Evolutionary conservation across 805 yeast genomes (phyloP).

Genomic region (Suhomyces canberraensis): DNA sequence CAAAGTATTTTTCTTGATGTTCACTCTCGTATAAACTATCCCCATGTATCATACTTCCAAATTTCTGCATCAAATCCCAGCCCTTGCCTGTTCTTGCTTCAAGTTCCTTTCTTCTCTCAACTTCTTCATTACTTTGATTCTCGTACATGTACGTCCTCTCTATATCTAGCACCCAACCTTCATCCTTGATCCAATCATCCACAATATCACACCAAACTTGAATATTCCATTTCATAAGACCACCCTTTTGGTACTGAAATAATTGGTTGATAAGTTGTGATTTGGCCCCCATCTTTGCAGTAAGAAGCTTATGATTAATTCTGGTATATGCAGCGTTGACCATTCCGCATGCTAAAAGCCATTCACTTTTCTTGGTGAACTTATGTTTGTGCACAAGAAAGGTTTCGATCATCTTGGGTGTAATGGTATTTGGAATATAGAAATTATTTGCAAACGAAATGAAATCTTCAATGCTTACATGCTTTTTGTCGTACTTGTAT

Average conservation of each 20-base stretch:
- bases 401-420: constrained; percentile 48
- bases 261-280: constrained; percentile 48
- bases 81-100: constrained; percentile 31
- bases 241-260: constrained; percentile 53
- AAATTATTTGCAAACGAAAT: constrained; percentile 58
- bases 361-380: constrained; percentile 52
- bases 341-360: constrained; percentile 70
- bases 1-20: constrained; percentile 28
- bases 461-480: constrained; percentile 32
- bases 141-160: constrained; percentile 43
- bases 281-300: constrained; percentile 47
- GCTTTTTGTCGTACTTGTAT: constrained; percentile 18
- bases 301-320: constrained; percentile 47
- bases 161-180: constrained; percentile 60
- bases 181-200: constrained; percentile 50
- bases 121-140: constrained; percentile 20
- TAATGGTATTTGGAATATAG: constrained; percentile 53
- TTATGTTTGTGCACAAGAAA: constrained; percentile 50
- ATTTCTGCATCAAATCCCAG: constrained; percentile 24
- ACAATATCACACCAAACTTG: constrained; percentile 52
- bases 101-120: constrained; percentile 21
- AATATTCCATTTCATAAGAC: constrained; percentile 47
- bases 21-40: constrained; percentile 26
- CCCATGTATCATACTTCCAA: constrained; percentile 37
- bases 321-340: constrained; percentile 56